Conservation (phyloP, 2,329 filamentous ascomycete genomes). For the Sporothrix phasma region DNA sequence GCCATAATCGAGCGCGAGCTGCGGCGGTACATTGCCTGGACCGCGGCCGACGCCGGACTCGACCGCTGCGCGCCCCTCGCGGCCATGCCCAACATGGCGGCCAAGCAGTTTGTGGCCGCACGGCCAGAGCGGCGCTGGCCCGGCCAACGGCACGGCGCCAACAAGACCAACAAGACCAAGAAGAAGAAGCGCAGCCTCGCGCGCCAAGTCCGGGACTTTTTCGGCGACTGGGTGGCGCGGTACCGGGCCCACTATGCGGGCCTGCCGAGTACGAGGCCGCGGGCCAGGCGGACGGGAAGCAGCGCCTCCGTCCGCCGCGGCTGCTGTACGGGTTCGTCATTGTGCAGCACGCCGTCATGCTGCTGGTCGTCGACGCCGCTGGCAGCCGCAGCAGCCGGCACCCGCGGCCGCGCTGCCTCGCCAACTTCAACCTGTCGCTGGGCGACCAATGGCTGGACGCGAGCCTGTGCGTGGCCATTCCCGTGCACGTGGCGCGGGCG, state of each 20-base stretch:
- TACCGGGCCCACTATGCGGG: conserved; percentile 18
- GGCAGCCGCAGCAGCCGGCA: conserved; percentile 10
- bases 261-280: conserved; percentile 12
- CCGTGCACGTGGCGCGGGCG: conserved; percentile 27
- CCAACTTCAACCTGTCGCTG: conserved; percentile 26
- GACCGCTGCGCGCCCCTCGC: conserved; percentile 17
- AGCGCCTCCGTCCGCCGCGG: conserved; percentile 20
- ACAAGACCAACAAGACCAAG: not conserved
- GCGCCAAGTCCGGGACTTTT: conserved; percentile 16
- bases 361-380: conserved; percentile 35
- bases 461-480: conserved; percentile 28
- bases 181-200: conserved; percentile 14
- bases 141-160: too few relatives aligned
- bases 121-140: not conserved
- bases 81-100: conserved; percentile 31
- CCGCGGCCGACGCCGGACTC: conserved; percentile 25
- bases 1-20: conserved; percentile 24
- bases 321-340: conserved; percentile 36
- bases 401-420: conserved; percentile 25
- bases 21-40: conserved; percentile 26
- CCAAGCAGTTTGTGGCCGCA: conserved; percentile 16
- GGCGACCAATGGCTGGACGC: conserved; percentile 29
- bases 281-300: not conserved
- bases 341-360: conserved; percentile 38
- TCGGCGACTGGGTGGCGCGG: conserved; percentile 16